phyloP scores from a whole-genome alignment of 176 grass and related monocot species.

The Phragmites australis region DNA sequence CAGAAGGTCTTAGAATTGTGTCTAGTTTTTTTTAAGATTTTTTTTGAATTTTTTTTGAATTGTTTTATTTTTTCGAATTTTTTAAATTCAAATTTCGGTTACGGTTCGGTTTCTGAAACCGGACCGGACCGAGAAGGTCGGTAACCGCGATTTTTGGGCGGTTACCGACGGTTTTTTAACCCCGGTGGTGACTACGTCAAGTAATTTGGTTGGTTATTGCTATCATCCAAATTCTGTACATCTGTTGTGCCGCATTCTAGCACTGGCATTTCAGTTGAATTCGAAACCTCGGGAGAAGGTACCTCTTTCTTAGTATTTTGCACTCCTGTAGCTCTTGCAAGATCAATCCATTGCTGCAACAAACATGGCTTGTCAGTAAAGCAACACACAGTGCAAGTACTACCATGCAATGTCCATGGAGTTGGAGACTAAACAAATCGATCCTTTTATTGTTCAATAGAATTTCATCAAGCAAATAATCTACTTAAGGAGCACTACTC shows the following conservation, averaged over 20 bases:
- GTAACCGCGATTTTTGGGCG: too few relatives aligned
- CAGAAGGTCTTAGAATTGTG: too few relatives aligned
- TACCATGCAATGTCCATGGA: background rate
- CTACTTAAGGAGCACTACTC: background rate
- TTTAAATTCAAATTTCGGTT: too few relatives aligned
- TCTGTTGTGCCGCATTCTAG: slow-evolving; percentile 67
- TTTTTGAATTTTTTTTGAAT: too few relatives aligned
- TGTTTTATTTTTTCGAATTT: too few relatives aligned
- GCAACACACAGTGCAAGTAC: background rate
- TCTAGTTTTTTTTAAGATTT: too few relatives aligned
- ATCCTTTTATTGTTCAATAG: slow-evolving; percentile 10
- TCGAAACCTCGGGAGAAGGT: slow-evolving; percentile 54
- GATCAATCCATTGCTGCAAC: slow-evolving; percentile 98
- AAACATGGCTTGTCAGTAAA: slow-evolving; percentile 32
- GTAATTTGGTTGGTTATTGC: slow-evolving; percentile 52
- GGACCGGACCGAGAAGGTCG: too few relatives aligned
- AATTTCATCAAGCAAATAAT: slow-evolving; percentile 10
- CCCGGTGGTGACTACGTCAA: slow-evolving; percentile 20
- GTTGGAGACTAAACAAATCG: background rate
- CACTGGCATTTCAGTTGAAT: slow-evolving; percentile 59
- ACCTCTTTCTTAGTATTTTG: slow-evolving; percentile 62
- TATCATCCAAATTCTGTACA: slow-evolving; percentile 60
- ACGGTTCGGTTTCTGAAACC: too few relatives aligned
- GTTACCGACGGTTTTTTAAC: too few relatives aligned
- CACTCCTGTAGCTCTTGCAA: slow-evolving; percentile 82